These are phyloP conservation scores for Trichoderma sp. DNA, from an alignment of 2,329 filamentous ascomycete species.

Conservation along the genomic window DNA sequence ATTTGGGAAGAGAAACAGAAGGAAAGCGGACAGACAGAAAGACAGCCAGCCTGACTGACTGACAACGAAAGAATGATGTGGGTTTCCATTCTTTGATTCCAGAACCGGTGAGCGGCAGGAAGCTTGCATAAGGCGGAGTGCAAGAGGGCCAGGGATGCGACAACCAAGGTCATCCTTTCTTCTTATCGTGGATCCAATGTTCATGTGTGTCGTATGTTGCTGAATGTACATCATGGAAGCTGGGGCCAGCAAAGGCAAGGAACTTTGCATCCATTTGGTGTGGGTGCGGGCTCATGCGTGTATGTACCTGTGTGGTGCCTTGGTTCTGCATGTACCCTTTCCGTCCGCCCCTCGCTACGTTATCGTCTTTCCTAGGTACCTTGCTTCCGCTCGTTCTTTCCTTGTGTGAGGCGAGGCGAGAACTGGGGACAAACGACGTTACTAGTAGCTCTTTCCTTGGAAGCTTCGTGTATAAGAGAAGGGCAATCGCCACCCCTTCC, in stretches of 20 bases:
- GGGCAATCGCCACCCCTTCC: not conserved
- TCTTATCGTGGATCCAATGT: not conserved
- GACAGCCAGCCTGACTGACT: too few relatives aligned
- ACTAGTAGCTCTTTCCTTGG: not conserved
- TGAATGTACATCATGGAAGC: not conserved
- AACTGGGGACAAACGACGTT: not conserved
- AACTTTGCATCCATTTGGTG: not conserved
- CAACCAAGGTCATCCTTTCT: not conserved
- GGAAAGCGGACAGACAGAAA: not conserved
- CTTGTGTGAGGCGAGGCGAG: conserved; percentile 1
- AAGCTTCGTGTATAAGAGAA: conserved; percentile 24
- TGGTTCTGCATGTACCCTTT: not conserved
- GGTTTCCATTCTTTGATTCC: not conserved
- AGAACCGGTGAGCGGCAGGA: conserved; percentile 11
- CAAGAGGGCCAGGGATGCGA: conserved; percentile 1
- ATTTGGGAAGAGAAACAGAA: too few relatives aligned
- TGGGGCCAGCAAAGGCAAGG: not conserved
- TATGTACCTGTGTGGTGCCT: not conserved
- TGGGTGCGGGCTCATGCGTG: conserved; percentile 3
- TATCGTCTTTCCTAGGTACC: too few relatives aligned
- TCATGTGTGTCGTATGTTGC: not conserved
- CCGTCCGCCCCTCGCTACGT: not conserved
- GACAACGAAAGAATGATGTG: not conserved
- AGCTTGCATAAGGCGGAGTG: not conserved
- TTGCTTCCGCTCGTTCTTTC: too few relatives aligned